Conservation (phyloP, 2,329 filamentous ascomycete species). For the Huntiella bhutanensis region DNA sequence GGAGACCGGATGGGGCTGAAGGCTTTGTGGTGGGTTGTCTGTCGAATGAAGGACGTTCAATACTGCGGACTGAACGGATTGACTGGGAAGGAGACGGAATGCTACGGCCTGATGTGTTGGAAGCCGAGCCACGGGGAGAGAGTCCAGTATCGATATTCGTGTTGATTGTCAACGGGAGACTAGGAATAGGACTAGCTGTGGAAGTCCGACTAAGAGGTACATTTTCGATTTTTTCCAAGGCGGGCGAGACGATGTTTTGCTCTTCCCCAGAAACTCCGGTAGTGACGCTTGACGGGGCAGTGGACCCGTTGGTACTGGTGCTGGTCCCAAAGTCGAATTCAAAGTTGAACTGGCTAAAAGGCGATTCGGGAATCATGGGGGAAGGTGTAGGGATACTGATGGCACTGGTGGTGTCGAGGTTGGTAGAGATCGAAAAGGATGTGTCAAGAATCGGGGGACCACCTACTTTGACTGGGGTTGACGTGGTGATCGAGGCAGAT, state of each 20-base stretch:
- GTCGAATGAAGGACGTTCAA: slow-evolving; percentile 10
- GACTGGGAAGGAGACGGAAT: slow-evolving; percentile 10
- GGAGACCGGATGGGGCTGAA: slow-evolving; percentile 7
- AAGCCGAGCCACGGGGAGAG: slow-evolving; percentile 6
- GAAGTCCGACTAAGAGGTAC: slow-evolving; percentile 5
- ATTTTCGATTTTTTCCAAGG: background rate
- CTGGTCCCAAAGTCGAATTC: slow-evolving; percentile 8
- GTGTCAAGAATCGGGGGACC: background rate
- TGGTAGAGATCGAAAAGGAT: background rate
- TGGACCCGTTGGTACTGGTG: background rate
- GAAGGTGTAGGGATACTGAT: background rate
- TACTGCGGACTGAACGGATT: slow-evolving; percentile 6
- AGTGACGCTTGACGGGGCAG: background rate
- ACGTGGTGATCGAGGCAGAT: background rate
- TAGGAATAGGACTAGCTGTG: slow-evolving; percentile 4
- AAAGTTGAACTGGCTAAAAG: slow-evolving; percentile 11
- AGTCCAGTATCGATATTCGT: slow-evolving; percentile 5
- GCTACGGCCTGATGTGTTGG: slow-evolving; percentile 7
- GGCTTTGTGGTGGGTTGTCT: slow-evolving; percentile 7
- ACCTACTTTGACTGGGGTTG: background rate
- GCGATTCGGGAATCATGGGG: slow-evolving; percentile 7
- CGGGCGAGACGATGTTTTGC: background rate
- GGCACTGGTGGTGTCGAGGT: background rate
- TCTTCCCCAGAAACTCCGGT: background rate
- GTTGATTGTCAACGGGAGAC: background rate